A percentile compares a stretch with the other conserved stretches of the same genome.
These are phyloP conservation scores for Cladosporium velox DNA, from an alignment of 2,329 filamentous ascomycete species.

Conservation along the genomic window DNA sequence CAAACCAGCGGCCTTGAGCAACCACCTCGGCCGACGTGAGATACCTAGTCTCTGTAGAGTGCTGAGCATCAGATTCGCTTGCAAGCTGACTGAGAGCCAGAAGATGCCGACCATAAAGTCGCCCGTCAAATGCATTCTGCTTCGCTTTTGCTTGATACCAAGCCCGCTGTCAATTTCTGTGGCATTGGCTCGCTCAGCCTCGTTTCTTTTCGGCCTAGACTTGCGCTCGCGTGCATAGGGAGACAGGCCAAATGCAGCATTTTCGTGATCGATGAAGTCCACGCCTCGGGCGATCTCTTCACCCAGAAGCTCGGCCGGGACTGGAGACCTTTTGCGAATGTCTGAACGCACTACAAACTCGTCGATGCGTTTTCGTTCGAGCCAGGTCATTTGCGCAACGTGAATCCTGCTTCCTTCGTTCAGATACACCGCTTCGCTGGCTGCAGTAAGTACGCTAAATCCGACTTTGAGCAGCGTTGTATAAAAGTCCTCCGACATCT, in stretches of 20 bases:
- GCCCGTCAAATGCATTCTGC: constrained; percentile 73
- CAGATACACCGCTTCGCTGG: constrained; percentile 92
- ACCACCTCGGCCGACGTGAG: constrained; percentile 63
- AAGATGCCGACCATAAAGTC: constrained; percentile 78
- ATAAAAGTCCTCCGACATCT: constrained; percentile 92
- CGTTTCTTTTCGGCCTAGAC: constrained; percentile 30
- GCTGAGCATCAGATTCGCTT: constrained; percentile 57
- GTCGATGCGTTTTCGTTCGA: constrained; percentile 81
- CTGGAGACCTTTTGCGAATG: constrained; percentile 38
- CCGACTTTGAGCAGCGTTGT: constrained; percentile 83
- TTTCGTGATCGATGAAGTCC: constrained; percentile 38
- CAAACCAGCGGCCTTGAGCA: constrained; percentile 55
- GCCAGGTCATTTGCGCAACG: constrained; percentile 78
- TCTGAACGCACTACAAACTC: constrained; percentile 59
- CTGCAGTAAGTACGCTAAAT: constrained; percentile 85
- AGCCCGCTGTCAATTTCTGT: constrained; percentile 61
- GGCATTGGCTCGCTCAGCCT: constrained; percentile 29
- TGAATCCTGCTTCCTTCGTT: constrained; percentile 82
- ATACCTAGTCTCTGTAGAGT: constrained; percentile 63
- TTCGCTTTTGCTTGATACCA: constrained; percentile 75
- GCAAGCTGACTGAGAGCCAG: constrained; percentile 62
- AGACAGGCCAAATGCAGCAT: constrained; percentile 39
- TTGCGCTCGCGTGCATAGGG: constrained; percentile 71
- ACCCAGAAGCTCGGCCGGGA: constrained; percentile 47
- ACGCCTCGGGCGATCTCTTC: constrained; percentile 43